Evolutionary conservation across 495 filamentous ascomycete genomes (phyloP).

Genomic region (Tuber magnatum): DNA sequence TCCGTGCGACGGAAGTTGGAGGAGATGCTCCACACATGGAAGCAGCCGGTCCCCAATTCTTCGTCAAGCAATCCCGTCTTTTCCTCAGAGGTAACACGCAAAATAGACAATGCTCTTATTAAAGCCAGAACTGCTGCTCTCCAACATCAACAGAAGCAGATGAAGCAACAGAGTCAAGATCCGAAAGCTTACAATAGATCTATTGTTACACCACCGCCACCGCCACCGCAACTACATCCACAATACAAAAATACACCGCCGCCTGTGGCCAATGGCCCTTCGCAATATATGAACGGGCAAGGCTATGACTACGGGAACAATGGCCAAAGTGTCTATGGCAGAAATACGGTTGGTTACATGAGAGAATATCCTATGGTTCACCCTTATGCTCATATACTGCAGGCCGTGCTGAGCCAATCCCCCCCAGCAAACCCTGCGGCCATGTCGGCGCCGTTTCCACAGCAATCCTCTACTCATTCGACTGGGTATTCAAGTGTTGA

Average conservation of each 20-base stretch:
- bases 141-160: conserved; percentile 61
- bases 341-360: conserved; percentile 41
- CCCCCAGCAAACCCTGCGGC: conserved; percentile 42
- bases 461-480: conserved; percentile 38
- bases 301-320: conserved; percentile 38
- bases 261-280: conserved; percentile 36
- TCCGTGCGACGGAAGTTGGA: conserved; percentile 81
- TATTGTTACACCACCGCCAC: conserved; percentile 41
- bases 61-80: conserved; percentile 84
- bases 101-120: conserved; percentile 88
- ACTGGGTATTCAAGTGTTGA: conserved; percentile 52
- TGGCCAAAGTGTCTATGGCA: conserved; percentile 33
- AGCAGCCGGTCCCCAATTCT: conserved; percentile 87
- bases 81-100: conserved; percentile 68
- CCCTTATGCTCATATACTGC: conserved; percentile 27
- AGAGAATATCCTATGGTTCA: conserved; percentile 22
- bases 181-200: conserved; percentile 33
- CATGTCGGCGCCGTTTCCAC: conserved; percentile 32
- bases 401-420: conserved; percentile 43
- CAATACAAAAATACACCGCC: conserved; percentile 37
- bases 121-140: conserved; percentile 72
- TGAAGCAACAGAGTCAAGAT: conserved; percentile 48
- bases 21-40: conserved; percentile 97
- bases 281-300: conserved; percentile 32
- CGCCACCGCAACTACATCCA: conserved; percentile 40